Conservation (phyloP, 352 stramenopile genomes). For the Pythium rishiriense region DNA sequence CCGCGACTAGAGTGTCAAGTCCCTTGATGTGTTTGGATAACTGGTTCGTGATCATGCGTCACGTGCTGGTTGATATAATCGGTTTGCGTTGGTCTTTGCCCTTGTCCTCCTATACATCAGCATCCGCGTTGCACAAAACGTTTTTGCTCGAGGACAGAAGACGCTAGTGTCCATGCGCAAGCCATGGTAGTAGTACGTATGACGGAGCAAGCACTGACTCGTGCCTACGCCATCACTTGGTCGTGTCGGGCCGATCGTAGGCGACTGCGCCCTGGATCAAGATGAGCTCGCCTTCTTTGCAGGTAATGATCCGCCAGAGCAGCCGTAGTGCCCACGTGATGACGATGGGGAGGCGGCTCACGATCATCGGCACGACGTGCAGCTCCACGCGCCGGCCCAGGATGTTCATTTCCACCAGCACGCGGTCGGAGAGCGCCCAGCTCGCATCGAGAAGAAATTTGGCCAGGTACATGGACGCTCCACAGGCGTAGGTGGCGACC, state of each 20-base stretch:
- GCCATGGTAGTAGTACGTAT: no score
- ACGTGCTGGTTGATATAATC: no score
- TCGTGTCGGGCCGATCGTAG: constrained; percentile 5
- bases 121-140: no score
- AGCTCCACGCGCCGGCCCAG: constrained; percentile 1
- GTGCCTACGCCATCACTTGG: no score
- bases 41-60: no score
- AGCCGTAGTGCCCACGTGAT: constrained; percentile 20
- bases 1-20: background rate
- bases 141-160: no score
- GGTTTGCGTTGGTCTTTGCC: no score
- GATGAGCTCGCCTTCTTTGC: constrained; percentile 14
- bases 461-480: background rate
- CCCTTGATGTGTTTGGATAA: background rate
- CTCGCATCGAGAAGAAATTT: constrained; percentile 17
- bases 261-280: constrained; percentile 25
- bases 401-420: constrained; percentile 8
- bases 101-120: no score
- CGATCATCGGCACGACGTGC: constrained; percentile 20
- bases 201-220: no score
- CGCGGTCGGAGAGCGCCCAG: constrained; percentile 11
- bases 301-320: constrained; percentile 18
- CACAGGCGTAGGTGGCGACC: constrained; percentile 5
- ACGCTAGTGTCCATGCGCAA: no score
- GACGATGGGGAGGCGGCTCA: constrained; percentile 19